Evolutionary conservation across 345 rosid genomes (phyloP), one percentile per base, ranked within the genome.

Genomic region (Nephelium lappaceum): DNA sequence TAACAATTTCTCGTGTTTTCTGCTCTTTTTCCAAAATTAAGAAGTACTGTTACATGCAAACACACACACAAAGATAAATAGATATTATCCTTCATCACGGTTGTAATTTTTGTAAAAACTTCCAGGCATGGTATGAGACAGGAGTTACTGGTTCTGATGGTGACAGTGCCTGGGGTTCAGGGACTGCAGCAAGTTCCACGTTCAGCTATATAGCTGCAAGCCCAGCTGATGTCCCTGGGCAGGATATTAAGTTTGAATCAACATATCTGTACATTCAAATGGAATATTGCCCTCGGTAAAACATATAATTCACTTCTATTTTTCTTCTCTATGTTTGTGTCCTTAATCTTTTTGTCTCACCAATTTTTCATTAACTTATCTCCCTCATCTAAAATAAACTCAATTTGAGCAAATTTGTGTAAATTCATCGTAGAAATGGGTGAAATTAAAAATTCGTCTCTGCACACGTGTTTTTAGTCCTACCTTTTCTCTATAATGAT

Each of bases 251-350:
- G 77, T 82, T 91, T 77, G 99, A 90, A 67, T 90, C 96, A 21
- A 91, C 95, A 11, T 93, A 90, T 88, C 84, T 95, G 23, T 95
- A 93, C 80, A 95, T 95, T 85, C 99, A 95, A 82, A 95, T 95
- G 99, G 99, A 95, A 78, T 93, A 83, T 53, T 95, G 99, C 75
- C 99, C 99, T 10, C 88, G 99, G 99, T 95, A 89, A 84, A 71
- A 66, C 11, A 8, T 18, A 41, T 15, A 24, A 24, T 68, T 60
- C 41, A 16, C 51, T 38, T 62, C 19, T 27, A 7, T 77, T 69
- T 18, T 79, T 72, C 12, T 66, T 75, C 64, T 67, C 8, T 14
- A 49, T 51, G 49, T 15, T 42, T 43, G 27, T 49, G 51, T 14
- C 43, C 6, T 55, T 5, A 47, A 67, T 63, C 14, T n/a, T 11